These are phyloP conservation scores for Davidsoniella eucalypti DNA, from an alignment of 2,329 filamentous ascomycete species.

Conservation along the genomic window DNA sequence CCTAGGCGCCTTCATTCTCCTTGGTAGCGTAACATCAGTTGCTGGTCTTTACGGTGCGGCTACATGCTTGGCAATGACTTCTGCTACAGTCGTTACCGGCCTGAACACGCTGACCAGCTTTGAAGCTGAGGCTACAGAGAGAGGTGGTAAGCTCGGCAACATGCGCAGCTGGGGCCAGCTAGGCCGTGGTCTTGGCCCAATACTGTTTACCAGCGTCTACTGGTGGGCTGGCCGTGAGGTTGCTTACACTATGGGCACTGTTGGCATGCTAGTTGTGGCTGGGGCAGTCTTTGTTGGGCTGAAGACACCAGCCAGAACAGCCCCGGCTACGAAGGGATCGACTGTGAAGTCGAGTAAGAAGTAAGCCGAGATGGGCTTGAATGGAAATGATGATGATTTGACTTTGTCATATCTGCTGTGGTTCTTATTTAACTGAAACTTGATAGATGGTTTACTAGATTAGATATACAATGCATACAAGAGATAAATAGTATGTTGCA, in stretches of 20 bases:
- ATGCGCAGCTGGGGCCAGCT: slow-evolving; percentile 72
- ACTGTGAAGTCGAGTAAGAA: neutral
- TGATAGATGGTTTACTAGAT: no score
- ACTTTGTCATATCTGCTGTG: no score
- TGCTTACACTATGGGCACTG: slow-evolving; percentile 67
- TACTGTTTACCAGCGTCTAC: slow-evolving; percentile 88
- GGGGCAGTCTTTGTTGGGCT: slow-evolving; percentile 54
- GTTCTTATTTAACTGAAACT: no score
- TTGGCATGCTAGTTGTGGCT: slow-evolving; percentile 61
- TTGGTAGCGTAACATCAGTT: slow-evolving; percentile 53
- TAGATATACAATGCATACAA: no score
- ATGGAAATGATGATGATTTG: neutral
- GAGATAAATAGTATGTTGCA: no score
- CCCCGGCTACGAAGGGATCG: no score
- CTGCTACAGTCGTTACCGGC: slow-evolving; percentile 85
- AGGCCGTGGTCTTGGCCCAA: slow-evolving; percentile 68
- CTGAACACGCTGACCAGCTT: slow-evolving; percentile 85
- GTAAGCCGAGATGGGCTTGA: neutral
- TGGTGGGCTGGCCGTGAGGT: slow-evolving; percentile 92
- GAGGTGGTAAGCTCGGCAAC: slow-evolving; percentile 73
- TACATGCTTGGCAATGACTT: slow-evolving; percentile 72
- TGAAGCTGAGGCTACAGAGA: slow-evolving; percentile 62
- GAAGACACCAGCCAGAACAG: slow-evolving; percentile 36
- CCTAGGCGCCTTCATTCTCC: slow-evolving; percentile 61
- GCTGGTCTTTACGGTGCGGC: slow-evolving; percentile 64